phyloP scores from a whole-genome alignment of 1,139 yeast genomes.

The Hyphopichia burtonii region DNA sequence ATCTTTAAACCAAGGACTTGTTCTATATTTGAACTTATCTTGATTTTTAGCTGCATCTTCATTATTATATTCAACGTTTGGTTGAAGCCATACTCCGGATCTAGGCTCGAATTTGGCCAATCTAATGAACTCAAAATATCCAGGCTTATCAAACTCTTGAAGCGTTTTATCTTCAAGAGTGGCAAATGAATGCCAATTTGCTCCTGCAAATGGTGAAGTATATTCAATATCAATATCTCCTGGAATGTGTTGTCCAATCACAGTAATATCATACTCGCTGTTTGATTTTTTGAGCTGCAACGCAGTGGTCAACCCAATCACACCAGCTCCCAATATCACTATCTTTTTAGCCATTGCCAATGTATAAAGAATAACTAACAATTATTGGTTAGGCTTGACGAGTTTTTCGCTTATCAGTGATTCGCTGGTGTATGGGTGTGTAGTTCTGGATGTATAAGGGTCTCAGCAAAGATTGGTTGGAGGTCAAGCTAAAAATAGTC shows the following conservation, averaged over 20 bases:
- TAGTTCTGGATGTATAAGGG: too few relatives aligned
- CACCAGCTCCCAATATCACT: slow-evolving; percentile 43
- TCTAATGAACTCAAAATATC: slow-evolving; percentile 38
- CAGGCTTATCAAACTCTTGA: slow-evolving; percentile 38
- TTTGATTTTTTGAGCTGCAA: slow-evolving; percentile 24
- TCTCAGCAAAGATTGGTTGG: too few relatives aligned
- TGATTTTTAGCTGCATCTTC: slow-evolving; percentile 18
- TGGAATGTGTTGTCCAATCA: slow-evolving; percentile 37
- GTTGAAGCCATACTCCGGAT: slow-evolving; percentile 43
- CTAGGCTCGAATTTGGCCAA: slow-evolving; percentile 42
- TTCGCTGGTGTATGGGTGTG: too few relatives aligned
- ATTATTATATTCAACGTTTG: slow-evolving; percentile 29
- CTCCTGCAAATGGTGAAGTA: slow-evolving; percentile 46
- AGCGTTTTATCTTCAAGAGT: slow-evolving; percentile 24
- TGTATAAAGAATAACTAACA: too few relatives aligned
- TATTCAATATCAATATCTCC: slow-evolving; percentile 38
- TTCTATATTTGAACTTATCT: slow-evolving; percentile 12
- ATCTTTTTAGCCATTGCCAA: slow-evolving; percentile 11
- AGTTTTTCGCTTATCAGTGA: too few relatives aligned
- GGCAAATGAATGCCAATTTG: slow-evolving; percentile 50
- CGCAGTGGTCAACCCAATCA: slow-evolving; percentile 40
- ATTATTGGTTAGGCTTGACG: too few relatives aligned
- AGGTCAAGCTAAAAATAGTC: too few relatives aligned
- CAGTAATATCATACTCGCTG: slow-evolving; percentile 21
- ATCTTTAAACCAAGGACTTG: slow-evolving; percentile 47